Conservation (phyloP, 305 asterid genomes). For the Solanum hybrid region DNA sequence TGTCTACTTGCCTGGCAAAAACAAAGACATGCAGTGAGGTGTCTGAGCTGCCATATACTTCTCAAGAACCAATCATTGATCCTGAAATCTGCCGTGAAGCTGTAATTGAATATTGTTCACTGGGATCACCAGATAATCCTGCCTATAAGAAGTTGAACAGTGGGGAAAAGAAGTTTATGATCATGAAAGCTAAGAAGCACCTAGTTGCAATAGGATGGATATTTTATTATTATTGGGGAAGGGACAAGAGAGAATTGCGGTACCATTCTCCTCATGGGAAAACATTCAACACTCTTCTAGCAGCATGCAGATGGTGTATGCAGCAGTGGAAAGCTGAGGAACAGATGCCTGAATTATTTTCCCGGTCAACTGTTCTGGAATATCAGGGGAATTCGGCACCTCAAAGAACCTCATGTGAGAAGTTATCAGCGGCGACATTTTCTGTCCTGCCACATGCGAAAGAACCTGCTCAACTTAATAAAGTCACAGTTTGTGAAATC, state of each 20-base stretch:
- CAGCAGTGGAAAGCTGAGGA: conserved; percentile 13
- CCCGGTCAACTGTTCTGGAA: conserved; percentile 15
- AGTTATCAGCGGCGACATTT: conserved; percentile 10
- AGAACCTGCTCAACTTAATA: conserved; percentile 10
- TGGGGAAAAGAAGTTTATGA: background rate
- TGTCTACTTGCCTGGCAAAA: conserved; percentile 16
- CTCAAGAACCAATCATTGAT: conserved; percentile 13
- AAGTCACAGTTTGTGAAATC: conserved; percentile 16
- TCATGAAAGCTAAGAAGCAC: conserved; percentile 51
- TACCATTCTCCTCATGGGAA: conserved; percentile 51
- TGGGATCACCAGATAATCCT: background rate
- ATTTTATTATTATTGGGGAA: conserved; percentile 11
- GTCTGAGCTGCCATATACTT: conserved; percentile 12
- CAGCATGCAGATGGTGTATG: conserved; percentile 43
- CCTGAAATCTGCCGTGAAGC: conserved; percentile 52
- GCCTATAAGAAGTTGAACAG: background rate
- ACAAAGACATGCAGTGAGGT: conserved; percentile 16
- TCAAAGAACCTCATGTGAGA: conserved; percentile 4
- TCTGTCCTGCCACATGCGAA: conserved; percentile 15
- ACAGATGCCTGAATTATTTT: conserved; percentile 14
- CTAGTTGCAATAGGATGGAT: conserved; percentile 53
- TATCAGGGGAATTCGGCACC: conserved; percentile 9
- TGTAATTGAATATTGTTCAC: conserved; percentile 31
- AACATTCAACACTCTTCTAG: conserved; percentile 35
- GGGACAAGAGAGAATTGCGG: conserved; percentile 24